Conservation (phyloP, 768 basidiomycete genomes). For the Jaapia argillacea region DNA sequence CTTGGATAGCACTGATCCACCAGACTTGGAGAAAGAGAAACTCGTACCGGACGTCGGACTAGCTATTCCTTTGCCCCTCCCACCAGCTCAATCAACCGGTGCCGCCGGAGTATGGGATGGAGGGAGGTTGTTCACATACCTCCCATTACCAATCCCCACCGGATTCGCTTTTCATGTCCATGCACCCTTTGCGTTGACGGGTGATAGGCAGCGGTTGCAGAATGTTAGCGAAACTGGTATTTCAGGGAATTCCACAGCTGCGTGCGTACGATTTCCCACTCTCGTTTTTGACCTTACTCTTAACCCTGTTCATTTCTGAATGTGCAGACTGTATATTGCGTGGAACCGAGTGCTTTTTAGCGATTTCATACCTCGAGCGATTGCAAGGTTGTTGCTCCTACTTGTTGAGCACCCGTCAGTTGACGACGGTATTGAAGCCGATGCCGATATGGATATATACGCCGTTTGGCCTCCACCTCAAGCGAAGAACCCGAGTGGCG, state of each 20-base stretch:
- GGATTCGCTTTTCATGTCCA: slow-evolving; percentile 37
- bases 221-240: slow-evolving; percentile 31
- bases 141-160: slow-evolving; percentile 36
- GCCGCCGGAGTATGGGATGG: background rate
- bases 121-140: slow-evolving; percentile 39
- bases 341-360: slow-evolving; percentile 41
- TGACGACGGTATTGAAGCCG: slow-evolving; percentile 18
- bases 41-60: slow-evolving; percentile 28
- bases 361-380: slow-evolving; percentile 33
- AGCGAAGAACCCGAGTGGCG: slow-evolving; percentile 21
- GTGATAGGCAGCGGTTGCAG: slow-evolving; percentile 32
- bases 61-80: slow-evolving; percentile 27
- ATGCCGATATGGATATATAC: slow-evolving; percentile 21
- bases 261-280: slow-evolving; percentile 35
- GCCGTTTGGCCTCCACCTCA: slow-evolving; percentile 30
- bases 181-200: slow-evolving; percentile 34
- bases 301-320: background rate
- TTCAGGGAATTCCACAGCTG: slow-evolving; percentile 24
- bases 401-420: no score
- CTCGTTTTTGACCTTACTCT: background rate
- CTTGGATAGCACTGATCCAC: no score
- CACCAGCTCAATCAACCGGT: no score
- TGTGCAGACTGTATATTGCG: no score
- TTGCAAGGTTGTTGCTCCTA: slow-evolving; percentile 30
- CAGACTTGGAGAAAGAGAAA: slow-evolving; percentile 15